Evolutionary conservation across 805 yeast genomes (phyloP).

Genomic region (Wickerhamomyces chambardii): DNA sequence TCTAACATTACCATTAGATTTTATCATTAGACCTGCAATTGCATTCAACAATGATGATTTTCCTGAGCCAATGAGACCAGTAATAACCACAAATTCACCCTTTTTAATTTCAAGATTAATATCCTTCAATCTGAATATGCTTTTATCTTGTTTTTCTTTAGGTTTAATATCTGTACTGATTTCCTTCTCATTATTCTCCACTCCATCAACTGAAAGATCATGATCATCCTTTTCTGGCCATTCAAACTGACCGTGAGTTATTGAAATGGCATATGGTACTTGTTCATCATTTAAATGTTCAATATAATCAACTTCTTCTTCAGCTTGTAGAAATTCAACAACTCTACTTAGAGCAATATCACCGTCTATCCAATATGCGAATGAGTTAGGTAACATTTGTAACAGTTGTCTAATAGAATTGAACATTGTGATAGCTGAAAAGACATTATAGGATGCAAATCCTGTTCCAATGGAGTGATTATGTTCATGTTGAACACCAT

Average conservation of each 20-base stretch:
- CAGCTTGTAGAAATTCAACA: slow-evolving; percentile 30
- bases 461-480: slow-evolving; percentile 16
- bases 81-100: slow-evolving; percentile 58
- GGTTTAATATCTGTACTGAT: slow-evolving; percentile 4
- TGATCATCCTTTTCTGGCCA: not conserved
- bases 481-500: slow-evolving; percentile 15
- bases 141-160: slow-evolving; percentile 23
- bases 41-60: slow-evolving; percentile 54
- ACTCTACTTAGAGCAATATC: slow-evolving; percentile 39
- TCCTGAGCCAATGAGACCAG: slow-evolving; percentile 67
- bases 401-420: slow-evolving; percentile 15
- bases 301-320: slow-evolving; percentile 15
- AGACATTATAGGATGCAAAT: slow-evolving; percentile 47
- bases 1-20: slow-evolving; percentile 35
- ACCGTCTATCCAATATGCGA: slow-evolving; percentile 45
- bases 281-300: slow-evolving; percentile 1
- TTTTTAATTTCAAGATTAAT: slow-evolving; percentile 35
- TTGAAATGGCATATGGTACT: not conserved
- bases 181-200: slow-evolving; percentile 1
- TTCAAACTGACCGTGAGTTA: not conserved
- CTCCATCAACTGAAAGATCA: not conserved
- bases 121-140: slow-evolving; percentile 9
- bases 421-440: slow-evolving; percentile 64
- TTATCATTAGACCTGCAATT: slow-evolving; percentile 52
- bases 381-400: slow-evolving; percentile 1